Evolutionary conservation across 2,329 filamentous ascomycete genomes (phyloP).

Genomic region (Kalmusia sp.): DNA sequence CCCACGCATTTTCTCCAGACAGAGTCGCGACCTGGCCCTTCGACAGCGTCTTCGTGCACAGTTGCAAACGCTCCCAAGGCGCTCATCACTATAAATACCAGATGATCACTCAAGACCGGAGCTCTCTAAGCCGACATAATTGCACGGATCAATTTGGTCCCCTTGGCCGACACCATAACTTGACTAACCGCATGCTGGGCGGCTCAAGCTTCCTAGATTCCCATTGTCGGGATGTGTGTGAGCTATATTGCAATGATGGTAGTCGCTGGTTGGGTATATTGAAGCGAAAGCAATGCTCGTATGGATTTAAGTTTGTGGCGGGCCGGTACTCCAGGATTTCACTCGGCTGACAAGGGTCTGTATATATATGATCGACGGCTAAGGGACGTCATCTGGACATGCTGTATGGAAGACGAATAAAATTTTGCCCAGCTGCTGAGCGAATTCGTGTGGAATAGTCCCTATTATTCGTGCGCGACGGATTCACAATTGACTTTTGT

Average conservation of each 20-base stretch:
- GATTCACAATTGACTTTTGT: not conserved
- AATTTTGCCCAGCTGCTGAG: not conserved
- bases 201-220: not conserved
- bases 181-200: constrained; percentile 1
- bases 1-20: constrained; percentile 31
- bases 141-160: constrained; percentile 22
- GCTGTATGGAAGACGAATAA: constrained; percentile 6
- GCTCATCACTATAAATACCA: constrained; percentile 30
- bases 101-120: constrained; percentile 14
- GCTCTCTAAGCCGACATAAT: constrained; percentile 12
- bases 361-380: constrained; percentile 30
- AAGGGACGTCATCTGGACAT: constrained; percentile 19
- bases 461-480: not conserved
- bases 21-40: not conserved
- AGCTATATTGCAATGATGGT: constrained; percentile 27
- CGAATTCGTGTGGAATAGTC: not conserved
- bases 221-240: constrained; percentile 13
- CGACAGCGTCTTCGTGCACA: constrained; percentile 6
- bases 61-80: constrained; percentile 7
- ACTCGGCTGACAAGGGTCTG: constrained; percentile 28
- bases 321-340: constrained; percentile 39
- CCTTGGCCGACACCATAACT: constrained; percentile 26
- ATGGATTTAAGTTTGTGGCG: constrained; percentile 34
- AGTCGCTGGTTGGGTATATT: constrained; percentile 28
- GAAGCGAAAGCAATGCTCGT: constrained; percentile 27